Evolutionary conservation across 1,284 basidiomycete genomes (phyloP), one percentile per base, ranked within the genome.

Genomic region (Cutaneotrichosporon daszewskae): DNA sequence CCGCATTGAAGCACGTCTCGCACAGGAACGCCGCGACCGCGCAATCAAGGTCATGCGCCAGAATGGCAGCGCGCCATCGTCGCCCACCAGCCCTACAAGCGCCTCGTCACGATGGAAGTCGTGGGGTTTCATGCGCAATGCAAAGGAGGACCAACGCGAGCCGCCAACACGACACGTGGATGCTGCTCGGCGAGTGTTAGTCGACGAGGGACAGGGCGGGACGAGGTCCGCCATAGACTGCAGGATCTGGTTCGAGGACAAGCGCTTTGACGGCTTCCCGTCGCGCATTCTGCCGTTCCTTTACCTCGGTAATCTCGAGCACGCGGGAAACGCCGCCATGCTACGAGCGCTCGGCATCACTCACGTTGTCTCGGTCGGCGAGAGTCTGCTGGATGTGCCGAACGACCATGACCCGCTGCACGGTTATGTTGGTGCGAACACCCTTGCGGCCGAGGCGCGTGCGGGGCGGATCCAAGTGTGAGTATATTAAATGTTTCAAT

Each of bases 311-410:
- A 96, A 96, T 69, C 66, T 95, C 84, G 87, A 88, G 60, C 94
- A 97, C 57, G 94, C 94, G 0, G 78, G 84, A 34, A 98, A 98
- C 65, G 90, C 84, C 32, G 85, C 87, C 59, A 95, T 98, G 90
- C 81, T 97, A 4, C 85, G 89, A 57, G 85, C 88, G 3, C 78
- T 98, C n/a, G 89, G 89, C 32, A 95, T 98, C 60, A 94, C 90
- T 1, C 92, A 97, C 62, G 91, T 98, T 53, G 92, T 98, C 25
- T 92, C 88, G 4, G 90, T 97, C 4, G 94, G 94, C 40, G 94
- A 97, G 74, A 66, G 61, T 36, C 49, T 68, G 38, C 56, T 67
- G 27, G 54, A 54, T 23, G 55, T 51, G 5, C 49, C 55, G 16
- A 37, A 45, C 10, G 54, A 49, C 51, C 50, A 46, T 26, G 59